Conservation (phyloP, 176 grass and related monocot genomes). For the Musa acuminata region DNA sequence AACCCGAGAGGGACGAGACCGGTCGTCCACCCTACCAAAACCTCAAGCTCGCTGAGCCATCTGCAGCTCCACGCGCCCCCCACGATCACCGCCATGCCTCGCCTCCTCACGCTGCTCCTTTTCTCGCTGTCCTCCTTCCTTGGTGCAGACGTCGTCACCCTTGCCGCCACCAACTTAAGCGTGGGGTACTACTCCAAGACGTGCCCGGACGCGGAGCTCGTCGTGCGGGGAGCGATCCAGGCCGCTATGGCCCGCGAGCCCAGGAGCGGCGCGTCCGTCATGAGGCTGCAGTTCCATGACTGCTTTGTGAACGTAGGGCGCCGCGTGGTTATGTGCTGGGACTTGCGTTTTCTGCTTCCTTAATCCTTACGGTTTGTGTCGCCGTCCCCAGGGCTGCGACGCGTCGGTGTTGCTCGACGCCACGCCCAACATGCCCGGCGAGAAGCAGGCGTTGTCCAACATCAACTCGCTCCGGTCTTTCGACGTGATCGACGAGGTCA, state of each 20-base stretch:
- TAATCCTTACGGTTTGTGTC: not conserved
- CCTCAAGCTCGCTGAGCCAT: too few species aligned
- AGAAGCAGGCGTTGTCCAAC: conserved; percentile 87
- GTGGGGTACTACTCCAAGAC: conserved; percentile 71
- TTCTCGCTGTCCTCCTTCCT: not conserved
- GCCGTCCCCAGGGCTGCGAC: conserved; percentile 55
- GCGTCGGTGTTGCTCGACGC: conserved; percentile 83
- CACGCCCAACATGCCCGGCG: conserved; percentile 53
- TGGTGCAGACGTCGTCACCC: conserved; percentile 1
- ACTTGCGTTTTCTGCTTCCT: not conserved
- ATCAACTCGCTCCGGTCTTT: conserved; percentile 76
- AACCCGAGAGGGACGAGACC: too few species aligned
- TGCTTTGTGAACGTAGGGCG: conserved; percentile 84
- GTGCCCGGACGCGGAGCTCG: conserved; percentile 61
- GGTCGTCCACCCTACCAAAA: too few species aligned
- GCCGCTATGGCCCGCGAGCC: conserved; percentile 47
- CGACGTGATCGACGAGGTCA: conserved; percentile 74
- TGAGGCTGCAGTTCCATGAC: conserved; percentile 98
- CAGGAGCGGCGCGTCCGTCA: conserved; percentile 80
- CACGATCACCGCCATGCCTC: not conserved
- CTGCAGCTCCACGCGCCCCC: too few species aligned
- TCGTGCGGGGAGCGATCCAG: conserved; percentile 49
- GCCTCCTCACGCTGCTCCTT: not conserved
- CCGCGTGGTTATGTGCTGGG: too few species aligned
- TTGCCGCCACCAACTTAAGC: conserved; percentile 28